A percentile compares a stretch with the other conserved stretches of the same genome.
Evolutionary conservation across 2,329 filamentous ascomycete genomes (phyloP).

Genomic region (Zelopaecilomyces penicillatus): DNA sequence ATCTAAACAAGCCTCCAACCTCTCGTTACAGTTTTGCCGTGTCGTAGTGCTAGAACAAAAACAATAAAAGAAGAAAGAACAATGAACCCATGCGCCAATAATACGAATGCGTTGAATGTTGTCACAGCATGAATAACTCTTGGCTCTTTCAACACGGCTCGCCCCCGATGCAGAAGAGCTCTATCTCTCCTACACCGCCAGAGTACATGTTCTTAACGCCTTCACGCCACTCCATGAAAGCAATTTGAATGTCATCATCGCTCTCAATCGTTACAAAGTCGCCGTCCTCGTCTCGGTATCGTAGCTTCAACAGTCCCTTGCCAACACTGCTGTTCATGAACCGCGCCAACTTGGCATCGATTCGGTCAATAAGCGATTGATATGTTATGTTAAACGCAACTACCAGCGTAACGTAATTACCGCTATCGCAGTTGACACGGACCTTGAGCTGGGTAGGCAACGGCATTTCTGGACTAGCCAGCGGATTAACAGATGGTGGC

Average conservation of each 20-base stretch:
- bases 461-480: conserved; percentile 41
- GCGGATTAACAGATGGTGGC: conserved; percentile 19
- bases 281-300: conserved; percentile 86
- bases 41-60: conserved; percentile 13
- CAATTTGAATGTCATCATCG: conserved; percentile 93
- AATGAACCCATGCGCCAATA: conserved; percentile 21
- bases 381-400: conserved; percentile 94
- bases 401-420: conserved; percentile 90
- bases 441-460: conserved; percentile 79
- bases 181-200: conserved; percentile 78
- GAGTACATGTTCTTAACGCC: conserved; percentile 47
- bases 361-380: conserved; percentile 86
- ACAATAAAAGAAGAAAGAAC: conserved; percentile 3
- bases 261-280: conserved; percentile 91
- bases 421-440: conserved; percentile 79
- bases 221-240: conserved; percentile 90
- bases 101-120: conserved; percentile 18
- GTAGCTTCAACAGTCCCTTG: conserved; percentile 73
- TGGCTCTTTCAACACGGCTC: conserved; percentile 18
- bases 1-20: conserved; percentile 8
- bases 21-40: conserved; percentile 7
- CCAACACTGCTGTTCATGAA: conserved; percentile 80
- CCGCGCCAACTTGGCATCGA: conserved; percentile 86
- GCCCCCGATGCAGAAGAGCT: conserved; percentile 67
- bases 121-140: conserved; percentile 3